Percentiles rank a stretch among this genome's conserved stretches.
Conservation (phyloP, 2,329 filamentous ascomycete species). For the Cordyceps sp. region DNA sequence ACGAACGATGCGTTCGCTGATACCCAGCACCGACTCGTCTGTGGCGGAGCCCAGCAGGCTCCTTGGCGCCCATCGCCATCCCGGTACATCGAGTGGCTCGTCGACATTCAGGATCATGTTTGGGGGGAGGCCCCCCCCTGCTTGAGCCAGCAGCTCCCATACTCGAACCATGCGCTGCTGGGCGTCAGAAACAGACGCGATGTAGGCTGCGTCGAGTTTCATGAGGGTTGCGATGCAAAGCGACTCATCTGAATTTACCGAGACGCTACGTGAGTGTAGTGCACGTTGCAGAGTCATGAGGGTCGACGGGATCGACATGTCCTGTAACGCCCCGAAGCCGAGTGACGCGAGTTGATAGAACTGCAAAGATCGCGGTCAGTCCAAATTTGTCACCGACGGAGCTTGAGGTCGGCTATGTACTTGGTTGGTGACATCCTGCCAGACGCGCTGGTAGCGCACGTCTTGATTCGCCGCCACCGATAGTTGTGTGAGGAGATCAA, state of each 20-base stretch:
- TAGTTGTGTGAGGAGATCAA: constrained; percentile 4
- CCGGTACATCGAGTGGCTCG: constrained; percentile 6
- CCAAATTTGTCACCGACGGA: no score
- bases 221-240: constrained; percentile 14
- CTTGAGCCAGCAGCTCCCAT: constrained; percentile 8
- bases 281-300: constrained; percentile 8
- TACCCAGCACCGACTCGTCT: constrained; percentile 4
- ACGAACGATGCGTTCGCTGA: constrained; percentile 6
- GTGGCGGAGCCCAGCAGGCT: constrained; percentile 7
- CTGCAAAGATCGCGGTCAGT: no score
- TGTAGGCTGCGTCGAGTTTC: constrained; percentile 7
- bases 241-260: constrained; percentile 12
- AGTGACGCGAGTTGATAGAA: constrained; percentile 6
- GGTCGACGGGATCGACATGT: not conserved
- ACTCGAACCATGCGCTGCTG: constrained; percentile 8
- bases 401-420: constrained; percentile 4
- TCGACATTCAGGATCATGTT: constrained; percentile 10
- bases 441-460: constrained; percentile 6
- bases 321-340: not conserved
- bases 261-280: constrained; percentile 12
- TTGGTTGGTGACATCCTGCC: constrained; percentile 7
- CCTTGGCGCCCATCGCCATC: constrained; percentile 12
- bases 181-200: constrained; percentile 3
- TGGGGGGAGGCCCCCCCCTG: constrained; percentile 5
- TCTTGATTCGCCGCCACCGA: constrained; percentile 4